Percentiles rank a stretch among this genome's conserved stretches.
These are phyloP conservation scores for Cordyceps pruinosa DNA, from an alignment of 2,329 filamentous ascomycete genomes.

Conservation along the genomic window DNA sequence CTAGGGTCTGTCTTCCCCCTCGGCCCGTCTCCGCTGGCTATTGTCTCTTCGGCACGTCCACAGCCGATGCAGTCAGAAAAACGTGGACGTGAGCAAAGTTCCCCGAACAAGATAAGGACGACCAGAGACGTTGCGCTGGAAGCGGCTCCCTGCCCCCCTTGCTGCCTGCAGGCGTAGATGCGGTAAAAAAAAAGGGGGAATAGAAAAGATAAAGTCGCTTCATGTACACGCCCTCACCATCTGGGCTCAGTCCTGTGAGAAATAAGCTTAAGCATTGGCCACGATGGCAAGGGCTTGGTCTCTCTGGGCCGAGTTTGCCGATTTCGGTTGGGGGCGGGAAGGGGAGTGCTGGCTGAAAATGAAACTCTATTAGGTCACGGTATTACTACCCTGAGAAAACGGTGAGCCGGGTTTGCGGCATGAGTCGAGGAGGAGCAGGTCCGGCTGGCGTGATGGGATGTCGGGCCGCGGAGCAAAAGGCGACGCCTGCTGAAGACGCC, in stretches of 20 bases:
- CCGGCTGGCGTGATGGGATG: too few relatives aligned
- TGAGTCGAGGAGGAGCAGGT: too few relatives aligned
- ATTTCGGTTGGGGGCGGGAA: background rate
- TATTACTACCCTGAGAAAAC: background rate
- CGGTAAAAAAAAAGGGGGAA: too few relatives aligned
- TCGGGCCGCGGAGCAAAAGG: background rate
- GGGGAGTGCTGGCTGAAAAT: background rate
- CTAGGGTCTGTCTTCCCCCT: too few relatives aligned
- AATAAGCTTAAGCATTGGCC: slow-evolving; percentile 11
- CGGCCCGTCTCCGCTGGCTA: too few relatives aligned
- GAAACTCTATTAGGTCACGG: background rate
- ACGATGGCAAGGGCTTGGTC: too few relatives aligned
- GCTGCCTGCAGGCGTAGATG: background rate
- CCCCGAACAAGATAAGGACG: background rate
- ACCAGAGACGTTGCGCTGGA: slow-evolving; percentile 3
- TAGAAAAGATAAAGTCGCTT: background rate
- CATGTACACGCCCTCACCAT: background rate
- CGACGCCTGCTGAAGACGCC: background rate
- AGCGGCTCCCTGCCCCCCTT: background rate
- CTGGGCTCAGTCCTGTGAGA: background rate
- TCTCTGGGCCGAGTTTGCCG: slow-evolving; percentile 3
- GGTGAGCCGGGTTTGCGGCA: background rate
- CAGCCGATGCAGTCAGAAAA: background rate
- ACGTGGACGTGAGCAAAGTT: background rate
- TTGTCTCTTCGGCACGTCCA: background rate